Evolutionary conservation across 106 monocot species (phyloP), one percentile per base, ranked within the genome.

Genomic region (Posidonia australis): DNA sequence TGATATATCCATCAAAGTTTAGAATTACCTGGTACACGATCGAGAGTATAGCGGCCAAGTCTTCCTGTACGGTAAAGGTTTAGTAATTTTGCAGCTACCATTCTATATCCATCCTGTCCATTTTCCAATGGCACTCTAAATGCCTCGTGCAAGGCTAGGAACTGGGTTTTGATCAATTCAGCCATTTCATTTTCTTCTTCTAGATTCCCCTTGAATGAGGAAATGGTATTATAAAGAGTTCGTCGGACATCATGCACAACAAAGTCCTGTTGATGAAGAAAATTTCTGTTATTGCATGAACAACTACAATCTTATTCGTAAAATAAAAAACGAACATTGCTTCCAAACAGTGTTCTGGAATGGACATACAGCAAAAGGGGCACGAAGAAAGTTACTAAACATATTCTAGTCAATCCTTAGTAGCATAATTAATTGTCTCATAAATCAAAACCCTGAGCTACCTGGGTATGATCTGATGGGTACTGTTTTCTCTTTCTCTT

Each of bases 401-500:
- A 36, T 36, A 4, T 7, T 36, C 36, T 36, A 36, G 5, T 36
- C 7, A 36, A 36, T 36, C 36, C 7, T 36, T 36, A 7, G 7
- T 36, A 36, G 36, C 36, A 36, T 36, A 36, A 4, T 36, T 36
- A 7, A 36, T 36, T 36, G 2, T 36, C 7, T 36, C 7, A 7
- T 7, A 36, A 36, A 36, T 7, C 36, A 36, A 36, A 36, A 57
- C 0, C 25, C 6, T 61, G 17, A 13, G 5, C 12, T 46, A 89
- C 89, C 77, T 93, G 85, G 51, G 93, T 93, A 65, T 93, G 93
- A 80, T 93, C 93, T 66, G 89, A 79, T 70, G 76, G 41, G 75
- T 79, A 84, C 63, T 76, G 81, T 23, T 67, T 73, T 67, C 46
- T 86, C 53, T 32, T 81, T 57, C 26, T 68, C 48, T 54, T 60